phyloP scores from a whole-genome alignment of 805 yeast genomes.

The Cyberlindnera mississippiensis region DNA sequence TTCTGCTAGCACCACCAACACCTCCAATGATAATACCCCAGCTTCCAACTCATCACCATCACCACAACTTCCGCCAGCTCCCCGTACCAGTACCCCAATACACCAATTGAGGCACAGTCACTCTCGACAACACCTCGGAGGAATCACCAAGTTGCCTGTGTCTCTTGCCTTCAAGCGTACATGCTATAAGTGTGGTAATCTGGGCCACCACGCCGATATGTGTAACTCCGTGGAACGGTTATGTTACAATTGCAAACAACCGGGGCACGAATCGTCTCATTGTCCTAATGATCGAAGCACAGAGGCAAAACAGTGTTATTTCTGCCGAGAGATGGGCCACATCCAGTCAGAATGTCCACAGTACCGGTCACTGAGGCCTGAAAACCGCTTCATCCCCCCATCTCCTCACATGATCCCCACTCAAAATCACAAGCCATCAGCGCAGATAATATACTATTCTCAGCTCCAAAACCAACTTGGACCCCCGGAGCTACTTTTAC shows the following conservation, averaged over 20 bases:
- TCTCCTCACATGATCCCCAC: not conserved
- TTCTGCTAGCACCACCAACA: too few species aligned
- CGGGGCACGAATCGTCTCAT: constrained; percentile 28
- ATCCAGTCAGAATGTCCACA: constrained; percentile 29
- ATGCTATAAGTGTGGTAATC: constrained; percentile 30
- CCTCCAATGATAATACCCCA: too few species aligned
- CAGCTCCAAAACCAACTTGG: constrained; percentile 3
- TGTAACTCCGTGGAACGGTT: constrained; percentile 25
- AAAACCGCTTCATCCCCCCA: constrained; percentile 1
- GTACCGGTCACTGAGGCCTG: constrained; percentile 1
- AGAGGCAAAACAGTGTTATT: constrained; percentile 28
- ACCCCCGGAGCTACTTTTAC: not conserved
- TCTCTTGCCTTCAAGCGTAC: constrained; percentile 28
- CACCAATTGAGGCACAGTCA: not conserved
- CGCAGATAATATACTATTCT: constrained; percentile 9
- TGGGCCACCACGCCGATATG: constrained; percentile 30
- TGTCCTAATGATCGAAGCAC: constrained; percentile 25
- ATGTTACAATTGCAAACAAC: constrained; percentile 31
- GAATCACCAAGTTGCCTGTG: constrained; percentile 12
- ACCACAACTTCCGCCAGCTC: too few species aligned
- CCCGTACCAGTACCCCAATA: too few species aligned
- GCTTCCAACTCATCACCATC: too few species aligned
- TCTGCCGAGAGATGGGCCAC: constrained; percentile 29
- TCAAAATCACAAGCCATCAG: not conserved
- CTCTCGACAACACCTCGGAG: not conserved